Evolutionary conservation across 2,329 filamentous ascomycete species (phyloP), one percentile per base, ranked within the genome.

Genomic region (Annulohypoxylon truncatum): DNA sequence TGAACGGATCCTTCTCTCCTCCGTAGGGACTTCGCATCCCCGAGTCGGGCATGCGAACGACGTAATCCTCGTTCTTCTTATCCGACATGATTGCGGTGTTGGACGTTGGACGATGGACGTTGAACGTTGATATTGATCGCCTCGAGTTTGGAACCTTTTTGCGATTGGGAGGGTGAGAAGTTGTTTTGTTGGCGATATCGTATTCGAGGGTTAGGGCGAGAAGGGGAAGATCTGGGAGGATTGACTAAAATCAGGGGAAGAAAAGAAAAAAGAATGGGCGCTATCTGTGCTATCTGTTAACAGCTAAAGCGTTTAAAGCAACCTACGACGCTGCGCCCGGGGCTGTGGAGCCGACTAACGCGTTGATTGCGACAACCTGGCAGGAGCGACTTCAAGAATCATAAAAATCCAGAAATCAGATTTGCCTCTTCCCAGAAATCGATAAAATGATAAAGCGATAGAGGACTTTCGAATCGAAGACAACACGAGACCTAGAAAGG

Each of bases 21-120:
- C 82, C 83, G 67, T 85, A 85, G 71, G 80, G 73, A 60, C 73
- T 76, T 55, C 73, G 81, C 61, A 80, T 78, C 73, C 82, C 80
- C 70, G 85, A 83, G 66, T 91, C 90, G 74, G 87, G 87, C 83
- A 93, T 88, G 74, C 91, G 88, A 77, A 93, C 85, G 68, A 86
- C 82, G 76, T 90, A 92, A 77, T 96, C 92, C 77, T 92, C 91
- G 80, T 93, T 96, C 86, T 96, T 96, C 79, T 94, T 94, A 84
- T 96, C 92, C 76, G 90, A 86, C 93, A 97, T 97, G 71, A 74
- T 84, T 77, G 72, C 66, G 70, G 67, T 52, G n/a, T n/a, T 31
- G 29, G 29, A 31, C 10, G 29, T 10, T 31, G 29, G 29, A 31
- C 18, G 47, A n/a, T 31, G 29, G 29, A 31, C 10, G 29, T 10